Base-by-base conservation (phyloP, 2,329 filamentous ascomycete genomes). In the Talaromyces marneffei region DNA sequence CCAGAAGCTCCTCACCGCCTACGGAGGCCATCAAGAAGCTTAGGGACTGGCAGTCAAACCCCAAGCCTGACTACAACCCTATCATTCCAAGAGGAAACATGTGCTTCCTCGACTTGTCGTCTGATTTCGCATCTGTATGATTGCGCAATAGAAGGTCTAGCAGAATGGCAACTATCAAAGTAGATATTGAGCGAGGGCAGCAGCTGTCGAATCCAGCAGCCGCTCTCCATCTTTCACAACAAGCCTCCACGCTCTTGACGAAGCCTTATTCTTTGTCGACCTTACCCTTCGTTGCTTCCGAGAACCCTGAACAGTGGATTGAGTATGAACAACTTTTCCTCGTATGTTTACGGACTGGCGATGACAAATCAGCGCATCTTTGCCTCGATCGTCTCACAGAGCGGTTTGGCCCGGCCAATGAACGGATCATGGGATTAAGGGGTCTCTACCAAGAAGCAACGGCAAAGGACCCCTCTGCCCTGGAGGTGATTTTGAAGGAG, bases 291-390 rank as follows among this genome's bases (percentile, higher is more conserved):
- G 72, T 83, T 57, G 76, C 78, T 42, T 72, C 75, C 31, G 92
- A 97, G 73, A 87, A 87, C 0, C 82, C 89, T 59, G 91, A 96
- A 66, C 82, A 90, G 71, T 97, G 93, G 92, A 84, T 84, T 16
- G 85, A 85, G 46, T 90, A 94, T 75, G 93, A 97, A 77, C 94
- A 96, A 72, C 83, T 97, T 18, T 80, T 97, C 66, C 79, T 94
- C 35, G 86, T 91, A 31, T 94, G 90, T 70, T 83, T 99, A 39
- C 88, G 90, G 56, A 92, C 90, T 0, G 89, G 90, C 59, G 90
- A 97, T 74, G 88, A 95, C 68, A 79, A 85, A 65, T 85, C 90
- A 25, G 94, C 94, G 25, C 85, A 86, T 66, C 74, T 86, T 67
- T 90, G 90, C 71, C 82, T 97, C 39, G 85, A 90, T 69, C 85